Evolutionary conservation across 2,329 filamentous ascomycete species (phyloP).

Genomic region (Pyrenochaeta sp.): DNA sequence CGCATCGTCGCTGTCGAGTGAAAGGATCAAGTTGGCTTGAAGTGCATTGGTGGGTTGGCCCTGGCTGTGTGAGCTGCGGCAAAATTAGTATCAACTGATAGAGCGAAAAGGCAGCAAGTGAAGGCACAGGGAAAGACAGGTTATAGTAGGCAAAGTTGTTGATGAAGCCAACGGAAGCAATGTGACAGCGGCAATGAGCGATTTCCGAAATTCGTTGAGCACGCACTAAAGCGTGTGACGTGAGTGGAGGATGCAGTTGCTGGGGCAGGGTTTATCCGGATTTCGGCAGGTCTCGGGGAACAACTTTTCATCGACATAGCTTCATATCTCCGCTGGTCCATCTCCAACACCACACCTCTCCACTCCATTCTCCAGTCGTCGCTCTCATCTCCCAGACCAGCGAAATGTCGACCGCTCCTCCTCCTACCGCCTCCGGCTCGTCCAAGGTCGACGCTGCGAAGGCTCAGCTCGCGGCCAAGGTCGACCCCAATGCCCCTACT

Average conservation of each 20-base stretch:
- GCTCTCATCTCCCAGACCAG: conserved; percentile 19
- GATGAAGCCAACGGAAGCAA: not conserved
- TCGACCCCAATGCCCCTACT: conserved; percentile 63
- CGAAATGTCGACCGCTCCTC: conserved; percentile 47
- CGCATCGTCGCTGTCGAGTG: too few relatives aligned
- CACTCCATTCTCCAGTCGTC: conserved; percentile 38
- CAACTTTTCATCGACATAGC: conserved; percentile 13
- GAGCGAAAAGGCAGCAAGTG: not conserved
- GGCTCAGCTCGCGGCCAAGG: conserved; percentile 53
- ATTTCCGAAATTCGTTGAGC: conserved; percentile 14
- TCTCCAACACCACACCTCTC: conserved; percentile 25
- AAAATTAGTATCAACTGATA: not conserved
- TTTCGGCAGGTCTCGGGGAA: conserved; percentile 22
- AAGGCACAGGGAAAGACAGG: not conserved
- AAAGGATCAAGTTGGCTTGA: too few relatives aligned
- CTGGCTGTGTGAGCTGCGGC: not conserved
- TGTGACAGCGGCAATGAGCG: conserved; percentile 7
- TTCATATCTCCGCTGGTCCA: conserved; percentile 31
- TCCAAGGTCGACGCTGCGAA: conserved; percentile 63
- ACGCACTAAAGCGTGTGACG: conserved; percentile 16
- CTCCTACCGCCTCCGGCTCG: conserved; percentile 60
- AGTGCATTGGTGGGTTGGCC: not conserved
- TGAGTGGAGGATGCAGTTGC: conserved; percentile 21
- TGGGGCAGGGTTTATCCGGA: conserved; percentile 18
- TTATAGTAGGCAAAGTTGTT: not conserved